Conservation (phyloP, 305 asterid species). For the Fraxinus xanthoxyloides region DNA sequence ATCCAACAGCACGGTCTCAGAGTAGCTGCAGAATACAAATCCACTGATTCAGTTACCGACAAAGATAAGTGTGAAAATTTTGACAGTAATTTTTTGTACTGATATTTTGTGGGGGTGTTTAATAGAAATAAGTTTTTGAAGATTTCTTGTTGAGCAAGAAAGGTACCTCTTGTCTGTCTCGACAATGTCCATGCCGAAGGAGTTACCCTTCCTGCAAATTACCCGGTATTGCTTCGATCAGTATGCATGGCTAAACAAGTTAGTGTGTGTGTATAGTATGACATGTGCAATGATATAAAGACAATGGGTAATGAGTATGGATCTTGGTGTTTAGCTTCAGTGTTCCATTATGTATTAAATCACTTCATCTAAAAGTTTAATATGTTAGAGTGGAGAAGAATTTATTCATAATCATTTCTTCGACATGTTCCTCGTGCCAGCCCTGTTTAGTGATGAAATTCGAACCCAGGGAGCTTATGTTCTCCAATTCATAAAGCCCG, state of each 20-base stretch:
- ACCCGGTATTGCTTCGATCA: neutral
- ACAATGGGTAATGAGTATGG: neutral
- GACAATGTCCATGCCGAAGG: constrained; percentile 41
- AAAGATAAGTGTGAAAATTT: neutral
- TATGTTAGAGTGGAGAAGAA: neutral
- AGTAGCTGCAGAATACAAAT: constrained; percentile 38
- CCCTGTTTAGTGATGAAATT: neutral
- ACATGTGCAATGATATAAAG: neutral
- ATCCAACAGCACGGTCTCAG: constrained; percentile 37
- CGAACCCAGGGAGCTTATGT: neutral
- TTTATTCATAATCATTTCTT: neutral
- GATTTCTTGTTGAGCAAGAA: neutral
- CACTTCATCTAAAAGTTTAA: neutral
- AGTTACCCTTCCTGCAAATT: constrained; percentile 55
- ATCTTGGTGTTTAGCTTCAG: neutral
- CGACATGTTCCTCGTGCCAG: neutral
- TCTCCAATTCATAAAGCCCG: neutral
- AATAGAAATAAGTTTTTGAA: neutral
- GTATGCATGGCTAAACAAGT: neutral
- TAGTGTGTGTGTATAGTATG: neutral
- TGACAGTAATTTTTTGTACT: neutral
- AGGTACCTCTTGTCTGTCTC: constrained; percentile 53
- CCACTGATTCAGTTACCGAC: neutral
- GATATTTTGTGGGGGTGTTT: neutral
- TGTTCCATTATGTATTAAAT: neutral